These are phyloP conservation scores for Coemansia sp. DNA, from an alignment of 192 early-diverging fungal species.

Conservation along the genomic window DNA sequence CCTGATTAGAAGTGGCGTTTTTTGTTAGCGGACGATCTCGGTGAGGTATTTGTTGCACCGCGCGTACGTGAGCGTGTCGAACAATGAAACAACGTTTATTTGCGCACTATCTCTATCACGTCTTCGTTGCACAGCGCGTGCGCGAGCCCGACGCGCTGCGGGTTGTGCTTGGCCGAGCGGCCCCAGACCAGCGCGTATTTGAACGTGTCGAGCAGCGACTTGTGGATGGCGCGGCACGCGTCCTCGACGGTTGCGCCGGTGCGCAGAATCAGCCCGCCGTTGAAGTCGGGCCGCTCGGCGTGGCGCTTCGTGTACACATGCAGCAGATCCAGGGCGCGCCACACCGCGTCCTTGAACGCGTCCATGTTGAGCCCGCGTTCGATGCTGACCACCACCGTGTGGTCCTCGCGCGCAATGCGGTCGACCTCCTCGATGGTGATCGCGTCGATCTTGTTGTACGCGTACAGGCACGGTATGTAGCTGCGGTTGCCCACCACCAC, in stretches of 20 bases:
- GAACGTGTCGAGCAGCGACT: slow-evolving; percentile 80
- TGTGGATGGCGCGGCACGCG: slow-evolving; percentile 85
- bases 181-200: slow-evolving; percentile 98
- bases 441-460: slow-evolving; percentile 96
- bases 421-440: slow-evolving; percentile 96
- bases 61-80: too few relatives aligned
- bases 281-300: slow-evolving; percentile 92
- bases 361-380: slow-evolving; percentile 91
- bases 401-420: slow-evolving; percentile 77
- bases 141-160: slow-evolving; percentile 85
- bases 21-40: too few relatives aligned
- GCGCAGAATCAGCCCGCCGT: slow-evolving; percentile 84
- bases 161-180: slow-evolving; percentile 92
- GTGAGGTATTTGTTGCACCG: too few relatives aligned
- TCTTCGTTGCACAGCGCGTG: slow-evolving; percentile 91
- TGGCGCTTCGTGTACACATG: slow-evolving; percentile 96
- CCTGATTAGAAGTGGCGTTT: too few relatives aligned
- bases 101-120: slow-evolving; percentile 81
- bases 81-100: too few relatives aligned
- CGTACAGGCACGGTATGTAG: slow-evolving; percentile 93
- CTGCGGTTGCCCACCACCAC: slow-evolving; percentile 97
- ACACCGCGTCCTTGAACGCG: slow-evolving; percentile 83
- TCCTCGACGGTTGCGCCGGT: slow-evolving; percentile 76
- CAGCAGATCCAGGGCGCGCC: slow-evolving; percentile 83
- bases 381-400: slow-evolving; percentile 90